Conservation (phyloP, 768 basidiomycete species). For the Mycena haematopus region DNA sequence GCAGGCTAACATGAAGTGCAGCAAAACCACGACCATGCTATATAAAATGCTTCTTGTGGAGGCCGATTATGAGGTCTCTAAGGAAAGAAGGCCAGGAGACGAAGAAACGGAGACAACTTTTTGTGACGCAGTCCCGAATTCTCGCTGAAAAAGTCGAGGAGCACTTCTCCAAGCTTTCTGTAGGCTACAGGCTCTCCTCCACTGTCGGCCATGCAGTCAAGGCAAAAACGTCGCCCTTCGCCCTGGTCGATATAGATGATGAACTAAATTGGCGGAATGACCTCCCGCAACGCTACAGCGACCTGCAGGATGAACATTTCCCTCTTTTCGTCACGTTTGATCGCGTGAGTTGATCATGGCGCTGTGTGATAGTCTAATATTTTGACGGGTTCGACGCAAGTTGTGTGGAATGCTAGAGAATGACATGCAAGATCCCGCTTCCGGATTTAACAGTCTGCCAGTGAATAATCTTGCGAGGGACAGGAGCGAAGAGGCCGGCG, state of each 20-base stretch:
- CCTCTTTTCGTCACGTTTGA: conserved; percentile 76
- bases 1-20: background rate
- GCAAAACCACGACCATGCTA: conserved; percentile 63
- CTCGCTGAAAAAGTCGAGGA: conserved; percentile 76
- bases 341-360: conserved; percentile 44
- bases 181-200: conserved; percentile 25
- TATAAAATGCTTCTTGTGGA: conserved; percentile 79
- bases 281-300: conserved; percentile 60
- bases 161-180: conserved; percentile 60
- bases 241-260: conserved; percentile 50
- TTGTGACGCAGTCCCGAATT: conserved; percentile 72
- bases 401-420: conserved; percentile 19
- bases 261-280: conserved; percentile 45
- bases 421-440: conserved; percentile 18
- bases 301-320: conserved; percentile 64
- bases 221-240: conserved; percentile 28
- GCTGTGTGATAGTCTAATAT: background rate
- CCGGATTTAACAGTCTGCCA: background rate
- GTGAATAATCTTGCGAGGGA: background rate
- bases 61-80: conserved; percentile 51
- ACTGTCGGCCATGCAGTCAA: conserved; percentile 1
- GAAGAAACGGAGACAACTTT: conserved; percentile 71
- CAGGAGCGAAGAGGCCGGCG: background rate
- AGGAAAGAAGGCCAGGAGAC: conserved; percentile 25
- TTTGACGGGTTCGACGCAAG: background rate